Conservation (phyloP, 176 grass and related monocot genomes). For the Oryza australiensis region DNA sequence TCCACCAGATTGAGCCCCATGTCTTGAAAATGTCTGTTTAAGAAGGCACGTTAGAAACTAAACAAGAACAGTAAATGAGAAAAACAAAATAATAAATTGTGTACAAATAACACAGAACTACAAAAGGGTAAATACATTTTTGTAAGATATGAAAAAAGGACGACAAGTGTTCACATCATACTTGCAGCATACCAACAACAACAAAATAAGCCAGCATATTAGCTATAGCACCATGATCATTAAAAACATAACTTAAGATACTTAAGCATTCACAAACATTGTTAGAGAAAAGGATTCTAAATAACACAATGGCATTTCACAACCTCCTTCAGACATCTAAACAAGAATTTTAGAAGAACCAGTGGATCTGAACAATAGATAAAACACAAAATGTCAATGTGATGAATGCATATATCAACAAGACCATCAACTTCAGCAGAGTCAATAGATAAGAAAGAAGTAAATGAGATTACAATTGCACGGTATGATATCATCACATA, state of each 20-base stretch:
- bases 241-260: neutral
- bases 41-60: conserved; percentile 42
- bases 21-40: conserved; percentile 57
- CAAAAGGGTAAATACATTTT: neutral
- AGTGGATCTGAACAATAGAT: neutral
- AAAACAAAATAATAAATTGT: neutral
- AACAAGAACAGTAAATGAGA: neutral
- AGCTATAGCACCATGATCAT: neutral
- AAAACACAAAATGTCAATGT: conserved; percentile 19
- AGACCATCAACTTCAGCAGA: conserved; percentile 11
- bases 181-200: neutral
- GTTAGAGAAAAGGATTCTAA: conserved; percentile 16
- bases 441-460: conserved; percentile 16
- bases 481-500: conserved; percentile 21
- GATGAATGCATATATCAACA: conserved; percentile 30
- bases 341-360: neutral
- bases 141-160: neutral
- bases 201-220: neutral
- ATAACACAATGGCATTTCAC: neutral
- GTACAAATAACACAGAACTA: conserved; percentile 19
- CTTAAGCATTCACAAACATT: conserved; percentile 27
- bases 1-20: conserved; percentile 49
- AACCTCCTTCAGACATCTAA: neutral
- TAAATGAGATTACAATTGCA: conserved; percentile 24
- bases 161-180: neutral